Conservation (phyloP, 164 flowering plant species). For the Tetracentron sinense region DNA sequence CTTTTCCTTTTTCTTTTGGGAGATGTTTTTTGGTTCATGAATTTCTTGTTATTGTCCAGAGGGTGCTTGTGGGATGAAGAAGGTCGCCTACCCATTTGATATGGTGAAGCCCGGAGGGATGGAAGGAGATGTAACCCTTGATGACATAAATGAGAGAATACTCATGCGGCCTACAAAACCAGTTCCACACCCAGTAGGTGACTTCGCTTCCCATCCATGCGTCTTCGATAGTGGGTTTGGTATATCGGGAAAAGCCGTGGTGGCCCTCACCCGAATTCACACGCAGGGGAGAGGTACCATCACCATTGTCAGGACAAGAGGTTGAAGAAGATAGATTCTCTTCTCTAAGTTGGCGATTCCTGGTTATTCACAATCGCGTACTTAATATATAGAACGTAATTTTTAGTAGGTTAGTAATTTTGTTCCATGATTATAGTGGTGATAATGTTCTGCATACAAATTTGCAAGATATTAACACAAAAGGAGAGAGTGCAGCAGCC, state of each 20-base stretch:
- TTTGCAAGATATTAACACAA: no score
- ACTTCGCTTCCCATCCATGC: constrained; percentile 23
- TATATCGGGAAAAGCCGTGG: constrained; percentile 37
- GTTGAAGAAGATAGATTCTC: constrained; percentile 15
- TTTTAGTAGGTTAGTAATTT: no score
- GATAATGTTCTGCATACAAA: no score
- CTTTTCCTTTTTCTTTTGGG: not conserved
- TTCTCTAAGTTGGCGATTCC: not conserved
- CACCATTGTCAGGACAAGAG: constrained; percentile 37
- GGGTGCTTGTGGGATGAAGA: not conserved
- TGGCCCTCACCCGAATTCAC: constrained; percentile 34
- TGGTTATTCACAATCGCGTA: not conserved
- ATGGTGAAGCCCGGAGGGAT: constrained; percentile 38
- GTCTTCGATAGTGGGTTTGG: constrained; percentile 17
- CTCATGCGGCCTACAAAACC: constrained; percentile 36
- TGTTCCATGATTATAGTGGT: no score
- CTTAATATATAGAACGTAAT: no score
- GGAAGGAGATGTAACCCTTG: constrained; percentile 35
- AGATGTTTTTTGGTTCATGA: not conserved
- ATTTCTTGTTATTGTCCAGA: not conserved
- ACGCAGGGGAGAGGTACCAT: constrained; percentile 42
- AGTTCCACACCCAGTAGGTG: constrained; percentile 36
- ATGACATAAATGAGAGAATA: constrained; percentile 34
- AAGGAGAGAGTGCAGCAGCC: no score
- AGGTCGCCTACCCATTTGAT: constrained; percentile 35